Evolutionary conservation across 2,329 filamentous ascomycete genomes (phyloP).

Genomic region (Monilinia laxa): DNA sequence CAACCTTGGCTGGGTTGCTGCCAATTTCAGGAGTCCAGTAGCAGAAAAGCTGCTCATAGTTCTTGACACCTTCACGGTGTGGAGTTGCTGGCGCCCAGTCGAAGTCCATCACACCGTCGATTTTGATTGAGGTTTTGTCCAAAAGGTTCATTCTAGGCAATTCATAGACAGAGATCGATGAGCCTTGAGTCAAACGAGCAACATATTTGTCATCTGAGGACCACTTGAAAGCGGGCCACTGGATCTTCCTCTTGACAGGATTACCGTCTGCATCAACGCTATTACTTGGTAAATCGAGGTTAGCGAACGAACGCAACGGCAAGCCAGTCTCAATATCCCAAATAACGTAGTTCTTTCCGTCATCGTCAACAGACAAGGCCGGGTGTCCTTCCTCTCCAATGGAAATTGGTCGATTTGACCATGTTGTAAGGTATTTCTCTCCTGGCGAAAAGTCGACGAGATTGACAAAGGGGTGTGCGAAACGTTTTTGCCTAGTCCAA

Average conservation of each 20-base stretch:
- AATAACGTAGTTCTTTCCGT: constrained; percentile 99
- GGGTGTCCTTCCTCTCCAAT: constrained; percentile 87
- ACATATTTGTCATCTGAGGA: constrained; percentile 97
- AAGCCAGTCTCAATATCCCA: constrained; percentile 93
- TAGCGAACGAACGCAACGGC: constrained; percentile 89
- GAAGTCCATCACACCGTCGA: constrained; percentile 95
- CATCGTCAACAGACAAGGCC: constrained; percentile 83
- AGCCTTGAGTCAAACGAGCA: constrained; percentile 81
- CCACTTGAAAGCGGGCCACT: constrained; percentile 99
- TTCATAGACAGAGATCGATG: constrained; percentile 90
- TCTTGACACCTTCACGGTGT: constrained; percentile 80
- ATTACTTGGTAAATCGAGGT: constrained; percentile 73
- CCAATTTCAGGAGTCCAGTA: constrained; percentile 99
- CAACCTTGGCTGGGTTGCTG: constrained; percentile 96
- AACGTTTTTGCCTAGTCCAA: constrained; percentile 88
- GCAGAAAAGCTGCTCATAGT: constrained; percentile 92
- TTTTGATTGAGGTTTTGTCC: constrained; percentile 90
- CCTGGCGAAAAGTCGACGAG: constrained; percentile 91
- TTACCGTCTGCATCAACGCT: constrained; percentile 60
- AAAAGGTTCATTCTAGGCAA: constrained; percentile 84
- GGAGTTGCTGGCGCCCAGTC: constrained; percentile 91
- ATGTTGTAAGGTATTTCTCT: constrained; percentile 93
- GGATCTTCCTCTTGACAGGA: constrained; percentile 82
- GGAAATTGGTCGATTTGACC: constrained; percentile 90
- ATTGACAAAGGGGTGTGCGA: constrained; percentile 93